Evolutionary conservation across 306 rosid genomes (phyloP).

Genomic region (Geum urbanum): DNA sequence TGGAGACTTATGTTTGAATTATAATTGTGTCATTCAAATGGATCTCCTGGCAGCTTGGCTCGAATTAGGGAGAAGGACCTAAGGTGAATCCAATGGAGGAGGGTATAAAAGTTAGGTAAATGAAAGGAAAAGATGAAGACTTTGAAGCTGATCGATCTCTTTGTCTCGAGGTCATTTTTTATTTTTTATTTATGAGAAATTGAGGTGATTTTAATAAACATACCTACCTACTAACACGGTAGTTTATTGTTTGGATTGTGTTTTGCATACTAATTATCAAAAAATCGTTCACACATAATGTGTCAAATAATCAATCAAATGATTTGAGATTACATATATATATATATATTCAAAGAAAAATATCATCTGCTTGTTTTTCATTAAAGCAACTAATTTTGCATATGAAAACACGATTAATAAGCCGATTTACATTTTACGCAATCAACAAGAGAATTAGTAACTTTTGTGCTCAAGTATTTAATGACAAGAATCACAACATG

Average conservation of each 20-base stretch:
- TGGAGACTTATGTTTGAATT: not conserved
- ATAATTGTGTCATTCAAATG: conserved; percentile 21
- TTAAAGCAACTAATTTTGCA: too few relatives aligned
- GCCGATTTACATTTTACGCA: too few relatives aligned
- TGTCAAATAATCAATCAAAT: too few relatives aligned
- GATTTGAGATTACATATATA: too few relatives aligned
- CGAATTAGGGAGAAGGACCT: conserved; percentile 15
- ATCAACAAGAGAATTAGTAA: too few relatives aligned
- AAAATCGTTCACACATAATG: too few relatives aligned
- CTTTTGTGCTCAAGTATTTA: too few relatives aligned
- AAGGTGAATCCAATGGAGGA: conserved; percentile 30
- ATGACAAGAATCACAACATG: too few relatives aligned
- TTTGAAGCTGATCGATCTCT: conserved; percentile 20
- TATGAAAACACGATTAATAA: too few relatives aligned
- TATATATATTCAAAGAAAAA: too few relatives aligned
- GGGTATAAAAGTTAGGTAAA: conserved; percentile 31
- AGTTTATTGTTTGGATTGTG: conserved; percentile 30
- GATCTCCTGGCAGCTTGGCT: conserved; percentile 26
- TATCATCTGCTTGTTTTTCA: too few relatives aligned
- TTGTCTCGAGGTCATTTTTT: not conserved
- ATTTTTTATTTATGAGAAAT: conserved; percentile 2
- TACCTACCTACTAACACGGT: not conserved
- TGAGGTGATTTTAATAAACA: not conserved
- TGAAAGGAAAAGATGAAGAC: conserved; percentile 26
- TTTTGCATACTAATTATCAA: not conserved